A percentile compares a stretch with the other conserved stretches of the same genome.
phyloP scores from a whole-genome alignment of 164 flowering plant species.

The Platanus orientalis region DNA sequence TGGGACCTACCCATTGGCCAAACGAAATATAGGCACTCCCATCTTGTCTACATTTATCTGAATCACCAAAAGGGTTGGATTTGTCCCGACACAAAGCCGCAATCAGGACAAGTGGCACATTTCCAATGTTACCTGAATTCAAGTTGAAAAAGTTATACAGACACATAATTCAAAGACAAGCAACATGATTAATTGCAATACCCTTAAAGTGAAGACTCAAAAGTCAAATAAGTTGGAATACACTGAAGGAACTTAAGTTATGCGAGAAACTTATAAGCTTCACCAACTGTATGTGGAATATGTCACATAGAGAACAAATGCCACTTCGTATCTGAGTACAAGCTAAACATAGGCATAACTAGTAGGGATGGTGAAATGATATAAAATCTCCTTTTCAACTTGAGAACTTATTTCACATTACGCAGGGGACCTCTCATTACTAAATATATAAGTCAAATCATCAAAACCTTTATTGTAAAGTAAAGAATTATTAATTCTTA shows the following conservation, averaged over 20 bases:
- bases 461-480: too few relatives aligned
- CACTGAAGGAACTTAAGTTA: neutral
- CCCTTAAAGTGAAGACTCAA: neutral
- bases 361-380: too few relatives aligned
- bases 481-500: too few relatives aligned
- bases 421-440: too few relatives aligned
- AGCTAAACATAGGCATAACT: too few relatives aligned
- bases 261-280: neutral
- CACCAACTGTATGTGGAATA: neutral
- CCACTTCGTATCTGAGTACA: too few relatives aligned
- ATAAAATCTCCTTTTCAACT: too few relatives aligned
- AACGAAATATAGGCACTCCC: constrained; percentile 95
- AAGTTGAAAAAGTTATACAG: neutral
- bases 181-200: neutral
- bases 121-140: constrained; percentile 88
- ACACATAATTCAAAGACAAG: neutral
- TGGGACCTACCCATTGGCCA: constrained; percentile 88
- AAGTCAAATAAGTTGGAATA: neutral
- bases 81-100: constrained; percentile 91
- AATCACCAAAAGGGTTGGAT: constrained; percentile 86
- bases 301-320: neutral
- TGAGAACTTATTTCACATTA: too few relatives aligned
- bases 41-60: constrained; percentile 62
- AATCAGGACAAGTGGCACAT: constrained; percentile 92
- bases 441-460: too few relatives aligned